These are phyloP conservation scores for Prunus kanzakura DNA, from an alignment of 306 rosid species.

Conservation along the genomic window DNA sequence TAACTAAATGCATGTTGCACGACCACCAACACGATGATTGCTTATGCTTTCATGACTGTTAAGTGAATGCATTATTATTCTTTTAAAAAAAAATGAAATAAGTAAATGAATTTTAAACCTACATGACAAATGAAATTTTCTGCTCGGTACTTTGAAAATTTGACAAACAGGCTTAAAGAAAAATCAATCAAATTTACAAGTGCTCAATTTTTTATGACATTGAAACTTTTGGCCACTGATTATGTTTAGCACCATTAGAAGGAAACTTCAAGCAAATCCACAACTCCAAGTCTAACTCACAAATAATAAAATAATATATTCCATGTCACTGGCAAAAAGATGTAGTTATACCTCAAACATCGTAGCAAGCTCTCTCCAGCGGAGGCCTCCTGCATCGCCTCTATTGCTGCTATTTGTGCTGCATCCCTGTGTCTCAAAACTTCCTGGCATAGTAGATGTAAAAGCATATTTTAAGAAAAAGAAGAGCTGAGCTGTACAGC, in stretches of 20 bases:
- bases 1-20: background rate
- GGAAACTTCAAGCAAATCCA: background rate
- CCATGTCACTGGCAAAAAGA: background rate
- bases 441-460: slow-evolving; percentile 49
- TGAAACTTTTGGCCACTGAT: background rate
- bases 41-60: background rate
- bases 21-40: background rate
- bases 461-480: slow-evolving; percentile 17
- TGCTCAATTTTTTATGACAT: background rate
- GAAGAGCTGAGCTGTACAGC: slow-evolving; percentile 7
- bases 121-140: background rate
- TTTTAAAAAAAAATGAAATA: background rate
- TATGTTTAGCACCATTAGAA: background rate
- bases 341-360: slow-evolving; percentile 66
- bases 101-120: background rate
- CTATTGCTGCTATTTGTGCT: slow-evolving; percentile 85
- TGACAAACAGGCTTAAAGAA: background rate
- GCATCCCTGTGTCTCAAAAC: slow-evolving; percentile 91
- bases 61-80: background rate
- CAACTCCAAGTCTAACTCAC: background rate
- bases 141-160: background rate
- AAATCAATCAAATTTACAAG: background rate
- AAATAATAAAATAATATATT: background rate
- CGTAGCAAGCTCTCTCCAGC: slow-evolving; percentile 82
- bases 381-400: slow-evolving; percentile 95